phyloP scores from a whole-genome alignment of 169 alveolate species.

The Besnoitia besnoiti region DNA sequence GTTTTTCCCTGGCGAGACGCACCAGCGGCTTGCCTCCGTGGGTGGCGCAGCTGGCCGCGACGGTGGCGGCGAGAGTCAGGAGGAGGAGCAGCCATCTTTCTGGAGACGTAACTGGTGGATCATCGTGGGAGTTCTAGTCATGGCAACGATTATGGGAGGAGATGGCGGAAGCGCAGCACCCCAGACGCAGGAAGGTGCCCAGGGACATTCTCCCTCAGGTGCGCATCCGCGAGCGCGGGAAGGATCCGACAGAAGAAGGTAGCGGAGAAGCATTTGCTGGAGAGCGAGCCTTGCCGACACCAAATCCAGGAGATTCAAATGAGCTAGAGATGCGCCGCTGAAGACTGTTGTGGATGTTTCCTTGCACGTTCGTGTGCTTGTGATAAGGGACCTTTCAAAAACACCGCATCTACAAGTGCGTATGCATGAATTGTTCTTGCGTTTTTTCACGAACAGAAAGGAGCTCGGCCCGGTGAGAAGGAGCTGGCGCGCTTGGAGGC shows the following conservation, averaged over 20 bases:
- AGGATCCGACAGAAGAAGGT: conserved; percentile 17
- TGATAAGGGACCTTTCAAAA: too few relatives aligned
- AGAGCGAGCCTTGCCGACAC: too few relatives aligned
- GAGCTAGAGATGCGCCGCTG: too few relatives aligned
- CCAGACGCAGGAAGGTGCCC: not conserved
- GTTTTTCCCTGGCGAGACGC: conserved; percentile 5
- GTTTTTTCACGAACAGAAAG: too few relatives aligned
- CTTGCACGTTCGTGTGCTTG: too few relatives aligned
- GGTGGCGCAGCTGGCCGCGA: not conserved
- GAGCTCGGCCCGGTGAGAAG: too few relatives aligned
- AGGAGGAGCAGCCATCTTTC: conserved; percentile 17
- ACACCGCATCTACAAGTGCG: too few relatives aligned
- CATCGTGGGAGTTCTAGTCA: not conserved
- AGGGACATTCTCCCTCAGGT: not conserved
- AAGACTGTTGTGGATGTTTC: too few relatives aligned
- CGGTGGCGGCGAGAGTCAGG: not conserved
- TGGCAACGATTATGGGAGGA: conserved; percentile 13
- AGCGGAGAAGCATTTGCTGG: not conserved
- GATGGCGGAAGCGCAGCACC: not conserved
- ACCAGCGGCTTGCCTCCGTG: not conserved
- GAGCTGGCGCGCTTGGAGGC: too few relatives aligned
- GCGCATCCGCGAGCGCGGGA: not conserved
- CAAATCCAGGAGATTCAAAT: too few relatives aligned
- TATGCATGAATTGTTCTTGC: too few relatives aligned
- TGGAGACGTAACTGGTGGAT: conserved; percentile 34